Evolutionary conservation across 495 filamentous ascomycete genomes (phyloP), one percentile per base, ranked within the genome.

Genomic region (Penicillium nucicola): DNA sequence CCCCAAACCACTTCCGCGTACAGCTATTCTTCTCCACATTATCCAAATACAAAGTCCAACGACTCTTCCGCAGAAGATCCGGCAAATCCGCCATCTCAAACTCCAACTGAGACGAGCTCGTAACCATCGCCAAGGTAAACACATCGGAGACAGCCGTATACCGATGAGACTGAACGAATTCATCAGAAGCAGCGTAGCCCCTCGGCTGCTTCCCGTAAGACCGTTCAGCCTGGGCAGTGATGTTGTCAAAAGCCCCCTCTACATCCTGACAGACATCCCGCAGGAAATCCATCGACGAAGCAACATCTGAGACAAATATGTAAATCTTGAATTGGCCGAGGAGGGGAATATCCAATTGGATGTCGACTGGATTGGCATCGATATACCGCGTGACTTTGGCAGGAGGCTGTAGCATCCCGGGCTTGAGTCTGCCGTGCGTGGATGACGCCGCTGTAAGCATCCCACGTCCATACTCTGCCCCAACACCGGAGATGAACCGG

Each of bases 31-130:
- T 74, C 47, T 79, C 80, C 31, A 70, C 58, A 60, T 84, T 67
- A 51, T 88, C 86, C 0, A 85, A 68, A 60, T 89, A 87, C 20
- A 88, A 75, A 0, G 80, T 84, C 84, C 84, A 88, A n/a, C 77
- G 71, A 59, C 81, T 84, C 22, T 77, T 66, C 49, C 79, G 75
- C 37, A 88, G 59, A 11, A 79, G 49, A 0, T 62, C 44, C 9
- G 84, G 84, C 1, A 89, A 67, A 52, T 87, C 81, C 5, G 72
- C 64, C 23, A 87, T 69, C 59, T 88, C 85, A 35, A 88, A 72
- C 3, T 76, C 72, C 4, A 62, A 65, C 53, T 77, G 79, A 22
- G 73, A 54, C 64, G 82, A 83, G 12, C 73, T 75, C 7, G 84
- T 83, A 62, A 72, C 64, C 50, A 85, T 61, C 2, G 69, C 77